A percentile compares a stretch with the other conserved stretches of the same genome.
Evolutionary conservation across 148 eudicot species (phyloP).

Genomic region (Rhododendron henanense): DNA sequence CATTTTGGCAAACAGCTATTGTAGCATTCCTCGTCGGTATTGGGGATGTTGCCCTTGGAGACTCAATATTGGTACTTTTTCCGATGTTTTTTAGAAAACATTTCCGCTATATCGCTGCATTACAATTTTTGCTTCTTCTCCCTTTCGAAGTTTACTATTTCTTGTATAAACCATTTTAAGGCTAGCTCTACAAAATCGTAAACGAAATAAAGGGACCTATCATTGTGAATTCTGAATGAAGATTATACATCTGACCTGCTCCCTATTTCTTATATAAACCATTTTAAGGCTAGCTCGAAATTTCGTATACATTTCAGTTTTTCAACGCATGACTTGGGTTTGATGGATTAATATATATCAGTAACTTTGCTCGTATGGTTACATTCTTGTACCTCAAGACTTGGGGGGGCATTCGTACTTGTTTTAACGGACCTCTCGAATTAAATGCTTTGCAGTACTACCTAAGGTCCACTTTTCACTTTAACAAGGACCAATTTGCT

Average conservation of each 20-base stretch:
- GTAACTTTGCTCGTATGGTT: background rate
- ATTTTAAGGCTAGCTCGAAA: no score
- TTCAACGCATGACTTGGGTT: no score
- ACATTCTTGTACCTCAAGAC: background rate
- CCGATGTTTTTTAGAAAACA: background rate
- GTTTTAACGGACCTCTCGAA: background rate
- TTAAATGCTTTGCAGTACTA: conserved; percentile 49
- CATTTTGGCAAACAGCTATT: conserved; percentile 54
- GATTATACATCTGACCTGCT: background rate
- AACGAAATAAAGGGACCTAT: background rate
- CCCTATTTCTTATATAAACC: no score
- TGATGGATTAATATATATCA: no score
- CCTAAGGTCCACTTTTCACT: conserved; percentile 77
- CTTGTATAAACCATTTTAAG: background rate
- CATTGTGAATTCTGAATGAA: background rate
- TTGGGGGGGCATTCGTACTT: background rate
- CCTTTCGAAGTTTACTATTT: background rate
- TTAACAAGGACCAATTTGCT: conserved; percentile 78
- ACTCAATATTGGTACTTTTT: conserved; percentile 50
- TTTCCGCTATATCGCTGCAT: background rate
- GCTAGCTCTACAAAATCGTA: background rate
- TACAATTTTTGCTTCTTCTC: background rate
- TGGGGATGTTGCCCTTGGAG: conserved; percentile 53
- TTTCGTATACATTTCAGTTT: no score
- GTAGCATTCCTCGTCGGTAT: conserved; percentile 63